A percentile compares a stretch with the other conserved stretches of the same genome.
phyloP scores from a whole-genome alignment of 169 alveolate species.

The Toxoplasma gondii region DNA sequence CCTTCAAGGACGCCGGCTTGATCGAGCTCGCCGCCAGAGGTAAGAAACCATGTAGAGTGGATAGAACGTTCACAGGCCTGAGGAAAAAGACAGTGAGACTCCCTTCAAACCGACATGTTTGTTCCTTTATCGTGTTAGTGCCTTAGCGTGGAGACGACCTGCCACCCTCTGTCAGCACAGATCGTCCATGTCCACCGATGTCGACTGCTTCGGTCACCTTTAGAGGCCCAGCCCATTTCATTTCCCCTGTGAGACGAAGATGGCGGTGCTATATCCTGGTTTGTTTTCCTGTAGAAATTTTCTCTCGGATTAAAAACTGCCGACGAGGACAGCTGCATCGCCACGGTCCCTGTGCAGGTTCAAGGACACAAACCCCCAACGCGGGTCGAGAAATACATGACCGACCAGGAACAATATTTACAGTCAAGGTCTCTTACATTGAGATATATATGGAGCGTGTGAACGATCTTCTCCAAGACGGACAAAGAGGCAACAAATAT shows the following conservation, averaged over 20 bases:
- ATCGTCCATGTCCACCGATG: too few species aligned
- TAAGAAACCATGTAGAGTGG: not conserved
- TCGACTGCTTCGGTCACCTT: too few species aligned
- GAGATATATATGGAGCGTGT: constrained; percentile 85
- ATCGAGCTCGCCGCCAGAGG: constrained; percentile 38
- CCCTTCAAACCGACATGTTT: too few species aligned
- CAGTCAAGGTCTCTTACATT: constrained; percentile 78
- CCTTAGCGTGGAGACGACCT: too few species aligned
- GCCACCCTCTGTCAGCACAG: too few species aligned
- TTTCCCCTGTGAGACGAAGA: too few species aligned
- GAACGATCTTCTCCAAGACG: constrained; percentile 77
- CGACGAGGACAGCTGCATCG: not conserved
- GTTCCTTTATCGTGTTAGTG: too few species aligned
- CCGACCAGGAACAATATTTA: constrained; percentile 71
- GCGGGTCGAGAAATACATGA: not conserved
- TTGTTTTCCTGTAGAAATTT: not conserved
- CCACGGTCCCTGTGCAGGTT: too few species aligned
- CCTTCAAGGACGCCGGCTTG: constrained; percentile 39
- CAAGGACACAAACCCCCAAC: not conserved
- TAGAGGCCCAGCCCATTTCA: too few species aligned
- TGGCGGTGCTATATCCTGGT: too few species aligned
- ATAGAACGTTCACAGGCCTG: too few species aligned
- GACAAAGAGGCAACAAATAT: constrained; percentile 68
- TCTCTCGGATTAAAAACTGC: not conserved
- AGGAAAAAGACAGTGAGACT: too few species aligned